Conservation (phyloP, 1,284 basidiomycete genomes). For the Neotropicomus parvogracilis region DNA sequence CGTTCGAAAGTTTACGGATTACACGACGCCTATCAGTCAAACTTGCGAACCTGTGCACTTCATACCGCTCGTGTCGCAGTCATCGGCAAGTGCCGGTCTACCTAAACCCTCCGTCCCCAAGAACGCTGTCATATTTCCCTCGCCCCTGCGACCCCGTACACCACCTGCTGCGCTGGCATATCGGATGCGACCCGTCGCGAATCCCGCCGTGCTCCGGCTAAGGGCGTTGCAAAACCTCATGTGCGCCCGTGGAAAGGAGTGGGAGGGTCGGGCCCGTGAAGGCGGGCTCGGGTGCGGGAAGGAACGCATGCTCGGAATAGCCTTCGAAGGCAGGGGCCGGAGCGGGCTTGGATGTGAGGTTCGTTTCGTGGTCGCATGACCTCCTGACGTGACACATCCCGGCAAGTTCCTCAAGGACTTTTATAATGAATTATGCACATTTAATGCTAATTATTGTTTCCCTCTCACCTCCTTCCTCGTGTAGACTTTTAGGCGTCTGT, state of each 20-base stretch:
- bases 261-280: constrained; percentile 46
- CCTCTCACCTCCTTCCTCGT: background rate
- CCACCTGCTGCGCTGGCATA: constrained; percentile 31
- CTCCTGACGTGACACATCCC: constrained; percentile 6
- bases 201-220: constrained; percentile 55
- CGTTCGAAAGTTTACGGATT: constrained; percentile 35
- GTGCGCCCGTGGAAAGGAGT: constrained; percentile 38
- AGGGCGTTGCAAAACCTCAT: constrained; percentile 55
- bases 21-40: constrained; percentile 7
- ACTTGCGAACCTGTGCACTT: constrained; percentile 30
- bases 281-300: constrained; percentile 48
- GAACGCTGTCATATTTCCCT: constrained; percentile 29
- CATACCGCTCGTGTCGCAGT: constrained; percentile 29
- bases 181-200: constrained; percentile 51
- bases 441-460: constrained; percentile 32
- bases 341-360: constrained; percentile 45
- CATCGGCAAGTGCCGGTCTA: constrained; percentile 15
- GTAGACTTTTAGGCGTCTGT: constrained; percentile 11
- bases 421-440: constrained; percentile 33
- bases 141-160: constrained; percentile 35
- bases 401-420: constrained; percentile 10
- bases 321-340: constrained; percentile 55
- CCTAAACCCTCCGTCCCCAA: constrained; percentile 11
- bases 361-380: constrained; percentile 33
- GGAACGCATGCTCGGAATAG: constrained; percentile 54